Base-by-base conservation (phyloP, 371 early-diverging fungal species). In the Mortierella sp. region DNA sequence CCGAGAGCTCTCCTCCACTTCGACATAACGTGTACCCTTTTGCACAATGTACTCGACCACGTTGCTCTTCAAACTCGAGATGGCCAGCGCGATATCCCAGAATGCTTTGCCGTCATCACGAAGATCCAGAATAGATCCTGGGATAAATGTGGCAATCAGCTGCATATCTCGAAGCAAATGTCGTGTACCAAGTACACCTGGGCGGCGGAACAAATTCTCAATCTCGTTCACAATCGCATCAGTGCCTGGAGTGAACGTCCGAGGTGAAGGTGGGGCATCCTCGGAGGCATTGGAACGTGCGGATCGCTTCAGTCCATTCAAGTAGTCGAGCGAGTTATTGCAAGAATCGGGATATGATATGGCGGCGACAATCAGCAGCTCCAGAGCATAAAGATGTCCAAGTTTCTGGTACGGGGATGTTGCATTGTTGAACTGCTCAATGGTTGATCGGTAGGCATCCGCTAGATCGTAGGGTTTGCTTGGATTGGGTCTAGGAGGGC, bases 151-250 rank as follows among this genome's bases (percentile, higher is more conserved):
- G 21, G 82, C 74, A 46, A 82, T 76, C 27, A 78, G 22, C 41
- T 82, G 82, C 76, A 82, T 63, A 52, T 82, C 82, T 0, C 80
- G 72, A 46, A 79, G 54, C 34, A 82, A 48, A 49, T 78, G 44
- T 9, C 63, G 60, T 13, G 82, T 80, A 14, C 80, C 67, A 37
- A 78, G 56, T 9, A 51, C 25, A 14, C 54, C 54, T 1, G 64
- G 62, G 12, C 56, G 64, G 1, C 80, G 76, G 47, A 82, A 72
- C 44, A 82, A 58, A 8, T 44, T 50, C 49, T 80, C 82, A 50
- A 82, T 72, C 66, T 80, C 82, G 51, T 78, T 67, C 19, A 82
- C 76, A 52, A 82, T 82, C n/a, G 80, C 73, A 54, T 82, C 82
- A 1, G 82, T 82, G 8, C 80, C 80, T 0, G 82, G 82, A 2